Percentiles rank a stretch among this genome's conserved stretches.
Conservation (phyloP, 371 early-diverging fungal species). For the Mortierella polycephala region DNA sequence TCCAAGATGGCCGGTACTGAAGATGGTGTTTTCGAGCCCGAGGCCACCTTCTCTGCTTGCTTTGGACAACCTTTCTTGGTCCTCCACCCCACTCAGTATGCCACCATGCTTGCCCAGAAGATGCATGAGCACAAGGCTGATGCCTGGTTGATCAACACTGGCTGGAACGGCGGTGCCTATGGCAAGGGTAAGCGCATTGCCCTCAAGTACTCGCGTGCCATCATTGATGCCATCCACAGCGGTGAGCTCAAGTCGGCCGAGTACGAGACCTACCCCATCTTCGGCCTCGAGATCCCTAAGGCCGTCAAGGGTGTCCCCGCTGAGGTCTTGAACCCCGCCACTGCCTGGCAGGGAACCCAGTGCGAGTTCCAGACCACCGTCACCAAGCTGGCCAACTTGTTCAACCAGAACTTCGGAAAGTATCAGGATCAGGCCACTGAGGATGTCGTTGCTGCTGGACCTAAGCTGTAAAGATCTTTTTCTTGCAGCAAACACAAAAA, state of each 20-base stretch:
- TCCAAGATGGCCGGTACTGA: slow-evolving; percentile 97
- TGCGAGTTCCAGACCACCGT: slow-evolving; percentile 74
- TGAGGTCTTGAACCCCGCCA: slow-evolving; percentile 87
- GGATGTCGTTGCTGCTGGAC: slow-evolving; percentile 83
- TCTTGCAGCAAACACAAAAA: neutral
- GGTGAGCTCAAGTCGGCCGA: slow-evolving; percentile 88
- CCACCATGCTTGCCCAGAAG: slow-evolving; percentile 95
- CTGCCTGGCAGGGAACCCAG: slow-evolving; percentile 83
- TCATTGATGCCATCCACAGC: slow-evolving; percentile 95
- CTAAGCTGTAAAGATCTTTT: slow-evolving; percentile 38
- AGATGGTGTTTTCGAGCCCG: slow-evolving; percentile 92
- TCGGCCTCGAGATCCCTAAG: slow-evolving; percentile 89
- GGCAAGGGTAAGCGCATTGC: slow-evolving; percentile 93
- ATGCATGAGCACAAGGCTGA: slow-evolving; percentile 89
- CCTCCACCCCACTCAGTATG: slow-evolving; percentile 96
- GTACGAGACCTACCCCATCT: slow-evolving; percentile 83
- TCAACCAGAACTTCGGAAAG: slow-evolving; percentile 88
- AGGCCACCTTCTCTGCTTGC: slow-evolving; percentile 94
- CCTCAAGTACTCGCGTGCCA: slow-evolving; percentile 96
- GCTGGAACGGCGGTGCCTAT: slow-evolving; percentile 96
- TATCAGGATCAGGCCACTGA: slow-evolving; percentile 83
- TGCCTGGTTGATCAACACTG: slow-evolving; percentile 98
- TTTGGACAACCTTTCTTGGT: slow-evolving; percentile 97
- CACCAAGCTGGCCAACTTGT: slow-evolving; percentile 82
- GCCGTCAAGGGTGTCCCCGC: slow-evolving; percentile 80